A percentile compares a stretch with the other conserved stretches of the same genome.
Conservation (phyloP, 2,329 filamentous ascomycete species). For the Colletotrichum eremochloae region DNA sequence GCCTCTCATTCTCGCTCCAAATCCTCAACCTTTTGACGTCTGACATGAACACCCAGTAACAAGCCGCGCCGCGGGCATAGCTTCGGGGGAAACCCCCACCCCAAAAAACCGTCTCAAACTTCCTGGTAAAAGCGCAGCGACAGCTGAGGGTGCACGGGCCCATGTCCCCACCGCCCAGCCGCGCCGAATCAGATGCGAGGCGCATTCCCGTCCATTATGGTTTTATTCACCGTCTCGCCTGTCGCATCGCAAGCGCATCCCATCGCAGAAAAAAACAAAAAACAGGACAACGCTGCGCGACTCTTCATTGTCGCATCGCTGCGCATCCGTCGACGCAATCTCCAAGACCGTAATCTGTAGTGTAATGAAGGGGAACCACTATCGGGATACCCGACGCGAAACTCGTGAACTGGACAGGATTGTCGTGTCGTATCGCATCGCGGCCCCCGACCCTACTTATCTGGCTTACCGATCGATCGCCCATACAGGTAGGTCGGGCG, state of each 20-base stretch:
- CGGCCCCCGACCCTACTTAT: neutral
- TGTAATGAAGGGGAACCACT: too few species aligned
- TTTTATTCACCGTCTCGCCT: slow-evolving; percentile 12
- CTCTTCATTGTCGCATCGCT: slow-evolving; percentile 10
- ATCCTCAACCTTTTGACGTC: neutral
- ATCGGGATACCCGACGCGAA: neutral
- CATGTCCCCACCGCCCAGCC: neutral
- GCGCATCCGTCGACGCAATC: too few species aligned
- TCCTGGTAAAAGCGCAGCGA: slow-evolving; percentile 12
- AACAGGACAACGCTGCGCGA: slow-evolving; percentile 1
- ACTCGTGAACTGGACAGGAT: neutral
- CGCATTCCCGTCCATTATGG: slow-evolving; percentile 17
- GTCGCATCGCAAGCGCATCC: slow-evolving; percentile 19
- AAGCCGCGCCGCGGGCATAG: slow-evolving; percentile 2
- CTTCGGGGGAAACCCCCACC: neutral
- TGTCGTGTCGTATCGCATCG: neutral
- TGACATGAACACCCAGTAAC: neutral
- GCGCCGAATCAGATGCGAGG: slow-evolving; percentile 36
- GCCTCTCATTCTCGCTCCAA: neutral
- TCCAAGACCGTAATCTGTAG: neutral
- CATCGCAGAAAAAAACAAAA: neutral
- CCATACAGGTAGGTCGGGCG: neutral
- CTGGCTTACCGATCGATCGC: slow-evolving; percentile 2
- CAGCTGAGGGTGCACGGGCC: slow-evolving; percentile 20
- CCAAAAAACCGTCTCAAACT: neutral